Conservation (phyloP, 2,329 filamentous ascomycete species). For the Thielaviopsis ethacetica region DNA sequence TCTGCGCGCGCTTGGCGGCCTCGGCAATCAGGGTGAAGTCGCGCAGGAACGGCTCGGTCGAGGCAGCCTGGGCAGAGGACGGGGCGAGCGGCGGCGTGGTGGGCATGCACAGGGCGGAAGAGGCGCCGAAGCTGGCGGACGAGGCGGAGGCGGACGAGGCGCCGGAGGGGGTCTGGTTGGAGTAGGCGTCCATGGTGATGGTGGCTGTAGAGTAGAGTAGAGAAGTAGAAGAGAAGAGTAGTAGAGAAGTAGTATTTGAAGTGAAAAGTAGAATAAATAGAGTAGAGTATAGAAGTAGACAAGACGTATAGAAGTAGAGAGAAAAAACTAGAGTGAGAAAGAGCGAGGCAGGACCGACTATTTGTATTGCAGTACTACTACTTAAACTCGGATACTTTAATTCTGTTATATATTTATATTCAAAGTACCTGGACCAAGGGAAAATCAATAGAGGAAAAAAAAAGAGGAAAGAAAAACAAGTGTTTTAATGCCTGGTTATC, state of each 20-base stretch:
- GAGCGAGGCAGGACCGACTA: no score
- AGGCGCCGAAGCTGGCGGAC: conserved; percentile 15
- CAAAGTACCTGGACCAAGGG: no score
- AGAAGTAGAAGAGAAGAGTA: conserved; percentile 3
- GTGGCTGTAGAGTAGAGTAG: neutral
- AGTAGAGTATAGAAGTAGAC: conserved; percentile 3
- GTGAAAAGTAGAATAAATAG: conserved; percentile 8
- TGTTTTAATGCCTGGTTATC: no score
- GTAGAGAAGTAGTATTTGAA: conserved; percentile 13
- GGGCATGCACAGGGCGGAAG: conserved; percentile 20
- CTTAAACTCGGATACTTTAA: no score
- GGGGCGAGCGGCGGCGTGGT: conserved; percentile 14
- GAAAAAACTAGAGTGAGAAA: neutral
- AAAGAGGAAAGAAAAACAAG: neutral
- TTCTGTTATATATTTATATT: no score
- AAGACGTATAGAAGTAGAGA: conserved; percentile 7
- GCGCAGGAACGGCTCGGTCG: conserved; percentile 48
- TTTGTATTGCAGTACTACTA: no score
- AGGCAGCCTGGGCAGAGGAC: conserved; percentile 12
- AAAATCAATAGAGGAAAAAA: neutral
- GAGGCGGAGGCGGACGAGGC: conserved; percentile 13
- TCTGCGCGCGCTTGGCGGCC: conserved; percentile 82
- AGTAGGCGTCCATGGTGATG: conserved; percentile 22
- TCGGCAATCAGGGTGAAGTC: conserved; percentile 80
- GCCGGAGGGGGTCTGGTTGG: conserved; percentile 16